Percentiles rank a stretch among this genome's conserved stretches.
These are phyloP conservation scores for Dryadomyces quercivorus DNA, from an alignment of 2,329 filamentous ascomycete species.

Conservation along the genomic window DNA sequence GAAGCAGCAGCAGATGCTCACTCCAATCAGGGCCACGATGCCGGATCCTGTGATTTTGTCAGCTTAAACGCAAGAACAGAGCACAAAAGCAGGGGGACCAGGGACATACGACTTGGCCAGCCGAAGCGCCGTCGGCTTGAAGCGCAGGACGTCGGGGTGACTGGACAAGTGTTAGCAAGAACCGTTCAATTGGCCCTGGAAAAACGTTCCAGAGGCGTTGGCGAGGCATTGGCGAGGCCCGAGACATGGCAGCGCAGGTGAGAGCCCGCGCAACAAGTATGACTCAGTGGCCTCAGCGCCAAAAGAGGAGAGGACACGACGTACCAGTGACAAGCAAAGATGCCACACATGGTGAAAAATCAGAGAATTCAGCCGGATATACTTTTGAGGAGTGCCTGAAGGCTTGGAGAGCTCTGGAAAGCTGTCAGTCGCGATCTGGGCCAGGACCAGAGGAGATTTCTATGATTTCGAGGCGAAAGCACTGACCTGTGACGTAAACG, in stretches of 20 bases:
- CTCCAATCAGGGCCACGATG: slow-evolving; percentile 98
- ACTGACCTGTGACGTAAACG: background rate
- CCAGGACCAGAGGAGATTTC: background rate
- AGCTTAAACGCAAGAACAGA: slow-evolving; percentile 15
- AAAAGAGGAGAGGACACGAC: slow-evolving; percentile 20
- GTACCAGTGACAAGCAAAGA: slow-evolving; percentile 89
- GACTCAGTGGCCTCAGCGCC: slow-evolving; percentile 22
- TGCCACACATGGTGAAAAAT: slow-evolving; percentile 65
- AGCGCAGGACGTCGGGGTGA: slow-evolving; percentile 90
- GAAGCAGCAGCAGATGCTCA: slow-evolving; percentile 20
- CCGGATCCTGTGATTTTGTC: slow-evolving; percentile 52
- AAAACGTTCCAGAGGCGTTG: background rate
- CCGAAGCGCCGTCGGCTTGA: slow-evolving; percentile 88
- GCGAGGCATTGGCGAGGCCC: slow-evolving; percentile 3
- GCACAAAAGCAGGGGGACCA: background rate
- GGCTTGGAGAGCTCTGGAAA: background rate
- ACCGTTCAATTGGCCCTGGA: background rate
- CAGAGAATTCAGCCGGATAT: background rate
- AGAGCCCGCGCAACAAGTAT: slow-evolving; percentile 14
- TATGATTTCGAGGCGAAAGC: background rate
- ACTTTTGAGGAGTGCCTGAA: background rate
- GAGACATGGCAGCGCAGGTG: slow-evolving; percentile 15
- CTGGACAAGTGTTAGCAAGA: slow-evolving; percentile 24
- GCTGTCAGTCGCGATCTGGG: background rate
- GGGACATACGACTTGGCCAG: slow-evolving; percentile 80